phyloP scores from a whole-genome alignment of 371 early-diverging fungal species.

The Neoconidiobolus thromboides region DNA sequence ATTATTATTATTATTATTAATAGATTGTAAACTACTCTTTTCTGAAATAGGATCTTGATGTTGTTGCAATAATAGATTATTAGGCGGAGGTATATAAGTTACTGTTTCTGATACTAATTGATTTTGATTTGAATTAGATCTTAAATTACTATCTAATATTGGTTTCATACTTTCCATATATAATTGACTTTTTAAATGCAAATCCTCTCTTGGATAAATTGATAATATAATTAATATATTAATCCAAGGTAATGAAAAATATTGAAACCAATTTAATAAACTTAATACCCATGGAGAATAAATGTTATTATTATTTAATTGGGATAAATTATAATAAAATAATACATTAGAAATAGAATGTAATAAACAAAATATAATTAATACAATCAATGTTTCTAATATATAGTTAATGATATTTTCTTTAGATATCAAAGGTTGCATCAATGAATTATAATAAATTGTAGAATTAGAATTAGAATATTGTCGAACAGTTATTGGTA shows the following conservation, averaged over 20 bases:
- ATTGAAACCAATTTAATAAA: not conserved
- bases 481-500: not conserved
- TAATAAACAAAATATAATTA: not conserved
- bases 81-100: too few relatives aligned
- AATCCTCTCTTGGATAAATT: constrained; percentile 2
- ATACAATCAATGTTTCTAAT: not conserved
- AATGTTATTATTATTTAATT: not conserved
- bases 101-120: too few relatives aligned
- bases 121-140: too few relatives aligned
- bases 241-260: not conserved
- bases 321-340: not conserved
- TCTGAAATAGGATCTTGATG: too few relatives aligned
- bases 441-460: not conserved
- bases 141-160: too few relatives aligned
- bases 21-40: too few relatives aligned
- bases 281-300: not conserved
- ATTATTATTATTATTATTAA: too few relatives aligned
- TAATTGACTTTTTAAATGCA: too few relatives aligned
- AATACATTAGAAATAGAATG: not conserved
- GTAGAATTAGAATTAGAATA: not conserved
- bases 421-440: not conserved
- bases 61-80: too few relatives aligned
- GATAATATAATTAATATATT: not conserved
- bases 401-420: not conserved
- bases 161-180: too few relatives aligned